Evolutionary conservation across 1,139 yeast species (phyloP).

Genomic region (Kodamaea derodonti): DNA sequence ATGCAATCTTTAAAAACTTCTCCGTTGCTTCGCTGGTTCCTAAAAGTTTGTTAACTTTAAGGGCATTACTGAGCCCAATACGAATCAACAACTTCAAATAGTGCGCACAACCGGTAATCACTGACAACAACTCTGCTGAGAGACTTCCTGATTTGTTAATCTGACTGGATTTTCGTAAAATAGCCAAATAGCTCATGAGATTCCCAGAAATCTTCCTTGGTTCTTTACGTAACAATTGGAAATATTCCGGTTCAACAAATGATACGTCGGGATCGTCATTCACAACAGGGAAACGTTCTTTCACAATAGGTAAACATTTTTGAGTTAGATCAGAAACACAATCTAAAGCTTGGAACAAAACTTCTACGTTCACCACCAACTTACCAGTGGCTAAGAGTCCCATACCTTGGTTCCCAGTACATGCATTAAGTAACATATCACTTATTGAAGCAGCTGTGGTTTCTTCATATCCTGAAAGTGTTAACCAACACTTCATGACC

Average conservation of each 20-base stretch:
- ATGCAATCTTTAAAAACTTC: conserved; percentile 52
- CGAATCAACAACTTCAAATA: conserved; percentile 82
- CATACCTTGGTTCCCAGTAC: conserved; percentile 65
- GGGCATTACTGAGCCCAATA: conserved; percentile 71
- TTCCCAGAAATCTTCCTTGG: conserved; percentile 87
- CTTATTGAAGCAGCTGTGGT: conserved; percentile 89
- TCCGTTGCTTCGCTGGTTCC: conserved; percentile 63
- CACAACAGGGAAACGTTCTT: conserved; percentile 8
- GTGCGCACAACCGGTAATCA: conserved; percentile 91
- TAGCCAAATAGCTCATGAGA: conserved; percentile 70
- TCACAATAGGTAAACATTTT: conserved; percentile 12
- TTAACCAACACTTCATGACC: conserved; percentile 83
- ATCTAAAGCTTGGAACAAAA: conserved; percentile 76
- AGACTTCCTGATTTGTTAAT: conserved; percentile 56
- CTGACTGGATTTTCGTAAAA: conserved; percentile 55
- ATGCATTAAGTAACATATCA: conserved; percentile 85
- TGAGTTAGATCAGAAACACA: conserved; percentile 36
- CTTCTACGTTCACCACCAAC: conserved; percentile 69
- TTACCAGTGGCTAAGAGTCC: conserved; percentile 75
- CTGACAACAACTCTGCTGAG: conserved; percentile 58
- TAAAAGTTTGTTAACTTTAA: conserved; percentile 58
- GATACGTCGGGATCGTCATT: conserved; percentile 3
- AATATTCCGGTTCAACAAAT: conserved; percentile 9
- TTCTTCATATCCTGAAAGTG: conserved; percentile 86
- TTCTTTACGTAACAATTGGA: conserved; percentile 53